Base-by-base conservation (phyloP, 441 rosid genomes). In the Brassica balearica region DNA sequence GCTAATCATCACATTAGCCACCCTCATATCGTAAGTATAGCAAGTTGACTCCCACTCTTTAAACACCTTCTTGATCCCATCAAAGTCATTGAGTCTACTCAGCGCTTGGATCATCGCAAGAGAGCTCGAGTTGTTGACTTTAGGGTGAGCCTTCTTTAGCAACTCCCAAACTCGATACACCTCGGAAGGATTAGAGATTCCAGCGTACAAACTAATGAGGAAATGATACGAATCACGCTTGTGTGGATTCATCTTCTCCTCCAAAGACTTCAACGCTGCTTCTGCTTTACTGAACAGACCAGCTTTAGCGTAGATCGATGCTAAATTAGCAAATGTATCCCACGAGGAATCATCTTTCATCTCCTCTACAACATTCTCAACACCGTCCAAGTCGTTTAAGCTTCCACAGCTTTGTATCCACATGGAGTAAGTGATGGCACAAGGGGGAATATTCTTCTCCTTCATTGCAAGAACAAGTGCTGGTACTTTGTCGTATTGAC, bases 1-100 rank as follows among this genome's bases (percentile, higher is more conserved):
- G 38, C 77, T 76, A 7, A 93, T 79, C n/a, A 76, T 84, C 51
- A 67, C 82, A 63, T 80, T 77, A 14, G 89, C 83, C 69, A 91
- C 8, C 83, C 90, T 88, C 77, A 61, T 73, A 75, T 93, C 98
- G 71, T 89, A 90, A 77, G 43, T 59, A 41, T 65, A 17, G 81
- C 87, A 83, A 29, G 63, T 69, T 17, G 91, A 82, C 72, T 86
- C 82, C 98, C 97, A 91, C 73, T 90, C 94, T 80, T 65, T 29
- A n/a, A 88, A 90, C 41, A 84, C 80, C 72, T 82, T 73, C 32
- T 66, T 68, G 53, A 93, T 8, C 23, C 88, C 88, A 15, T 88
- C 85, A 2, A 84, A 12, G 71, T 87, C 92, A 29, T 83, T 76
- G 36, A 91, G 81, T 27, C 75, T 93, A 14, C 73, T 81, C 36